Percentiles rank a stretch among this genome's conserved stretches.
Conservation (phyloP, 805 yeast species). For the Saturnispora zaruensis region DNA sequence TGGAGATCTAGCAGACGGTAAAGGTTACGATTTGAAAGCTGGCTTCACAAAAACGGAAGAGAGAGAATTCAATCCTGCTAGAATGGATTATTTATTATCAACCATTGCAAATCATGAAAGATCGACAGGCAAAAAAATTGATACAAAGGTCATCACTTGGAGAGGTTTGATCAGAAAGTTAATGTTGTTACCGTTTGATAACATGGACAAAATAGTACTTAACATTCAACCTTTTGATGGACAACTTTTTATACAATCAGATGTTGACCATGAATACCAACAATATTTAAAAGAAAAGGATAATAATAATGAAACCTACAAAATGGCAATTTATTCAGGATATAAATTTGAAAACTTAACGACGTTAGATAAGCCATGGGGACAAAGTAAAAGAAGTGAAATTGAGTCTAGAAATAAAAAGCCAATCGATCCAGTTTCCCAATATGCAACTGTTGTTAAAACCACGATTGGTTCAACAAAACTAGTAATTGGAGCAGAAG, state of each 20-base stretch:
- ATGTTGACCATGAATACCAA: conserved; percentile 27
- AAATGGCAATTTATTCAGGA: conserved; percentile 51
- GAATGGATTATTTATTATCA: conserved; percentile 46
- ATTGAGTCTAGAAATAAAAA: conserved; percentile 59
- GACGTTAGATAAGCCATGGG: conserved; percentile 71
- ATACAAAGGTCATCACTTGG: conserved; percentile 68
- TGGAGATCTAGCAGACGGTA: conserved; percentile 44
- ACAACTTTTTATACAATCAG: conserved; percentile 53
- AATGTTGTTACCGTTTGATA: conserved; percentile 56
- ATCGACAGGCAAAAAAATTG: conserved; percentile 34
- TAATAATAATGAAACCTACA: conserved; percentile 27
- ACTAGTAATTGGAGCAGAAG: conserved; percentile 77
- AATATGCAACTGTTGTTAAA: conserved; percentile 70
- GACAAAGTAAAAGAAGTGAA: conserved; percentile 50
- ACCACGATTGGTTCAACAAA: conserved; percentile 74
- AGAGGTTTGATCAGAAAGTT: conserved; percentile 76
- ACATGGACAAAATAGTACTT: conserved; percentile 48
- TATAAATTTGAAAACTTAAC: conserved; percentile 80
- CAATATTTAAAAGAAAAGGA: conserved; percentile 22
- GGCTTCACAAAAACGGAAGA: conserved; percentile 56
- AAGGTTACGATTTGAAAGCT: conserved; percentile 48
- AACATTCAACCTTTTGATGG: conserved; percentile 69
- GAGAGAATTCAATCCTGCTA: conserved; percentile 47
- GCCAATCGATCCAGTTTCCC: conserved; percentile 62
- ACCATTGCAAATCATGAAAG: conserved; percentile 53